Evolutionary conservation across 2,329 filamentous ascomycete species (phyloP), one percentile per base, ranked within the genome.

Genomic region (Venturia oleaginea): DNA sequence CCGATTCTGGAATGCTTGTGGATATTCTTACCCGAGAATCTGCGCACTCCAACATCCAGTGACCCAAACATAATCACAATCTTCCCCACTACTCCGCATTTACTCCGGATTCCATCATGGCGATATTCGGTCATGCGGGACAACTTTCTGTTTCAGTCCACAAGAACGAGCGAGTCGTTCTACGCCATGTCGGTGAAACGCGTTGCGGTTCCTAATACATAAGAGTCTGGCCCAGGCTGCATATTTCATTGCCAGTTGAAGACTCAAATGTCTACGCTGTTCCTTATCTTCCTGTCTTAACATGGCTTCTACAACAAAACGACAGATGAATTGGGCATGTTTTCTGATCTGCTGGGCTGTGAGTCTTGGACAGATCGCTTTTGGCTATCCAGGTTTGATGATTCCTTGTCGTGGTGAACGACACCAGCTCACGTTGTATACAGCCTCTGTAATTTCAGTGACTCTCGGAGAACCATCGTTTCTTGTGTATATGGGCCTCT

Each of bases 391-490:
- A 27, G 67, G 57, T 60, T 27, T 10, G 37, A 37, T 13, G 19
- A 3, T 3, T 40, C 24, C 4, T 27, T 24, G 10, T n/a, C 27
- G 19, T 1, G 11, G 2, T 54, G 32, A 38, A 19, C 7, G 22
- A 6, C 27, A n/a, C 15, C 22, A 22, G 22, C 57, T 60, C 2
- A 42, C 10, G n/a, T n/a, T 32, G 4, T 10, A 13, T 10, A 37
- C 67, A 40, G 68, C 69, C 0, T 66, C 65, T n/a, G 67, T 71
- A 48, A 71, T 71, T 37, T 67, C 66, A 2, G 65, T 65, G 1
- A 71, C 69, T 4, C 64, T 71, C 3, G 69, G 68, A 17, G 64
- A 69, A 60, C 69, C 69, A 15, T 65, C 67, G 3, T 71, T 71
- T 42, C 61, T 67, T 7, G 40, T 68, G 0, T 69, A 69, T 61